A percentile compares a stretch with the other conserved stretches of the same genome.
Conservation (phyloP, 2,329 filamentous ascomycete genomes). For the Diaporthe citrichinensis region DNA sequence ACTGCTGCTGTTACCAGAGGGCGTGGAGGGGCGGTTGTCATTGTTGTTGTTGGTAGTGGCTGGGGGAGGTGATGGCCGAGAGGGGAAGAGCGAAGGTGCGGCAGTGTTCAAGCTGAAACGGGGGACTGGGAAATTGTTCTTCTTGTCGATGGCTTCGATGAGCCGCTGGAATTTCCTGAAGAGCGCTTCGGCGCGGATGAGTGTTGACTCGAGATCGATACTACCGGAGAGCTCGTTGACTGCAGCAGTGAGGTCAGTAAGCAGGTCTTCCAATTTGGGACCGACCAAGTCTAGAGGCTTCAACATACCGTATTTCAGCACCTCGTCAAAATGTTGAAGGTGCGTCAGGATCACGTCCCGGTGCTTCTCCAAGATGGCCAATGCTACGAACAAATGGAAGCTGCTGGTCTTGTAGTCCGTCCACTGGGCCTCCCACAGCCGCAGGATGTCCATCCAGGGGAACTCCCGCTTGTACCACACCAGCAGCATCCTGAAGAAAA, state of each 20-base stretch:
- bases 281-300: neutral
- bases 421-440: constrained; percentile 94
- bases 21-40: constrained; percentile 37
- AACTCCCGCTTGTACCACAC: constrained; percentile 99
- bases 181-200: constrained; percentile 89
- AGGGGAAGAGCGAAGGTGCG: neutral
- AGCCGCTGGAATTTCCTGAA: constrained; percentile 90
- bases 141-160: constrained; percentile 93
- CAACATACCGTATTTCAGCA: constrained; percentile 89
- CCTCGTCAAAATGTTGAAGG: constrained; percentile 94
- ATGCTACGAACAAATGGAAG: constrained; percentile 94
- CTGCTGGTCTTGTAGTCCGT: constrained; percentile 90
- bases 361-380: constrained; percentile 96
- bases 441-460: constrained; percentile 86
- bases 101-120: constrained; percentile 46
- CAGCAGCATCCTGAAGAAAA: constrained; percentile 98
- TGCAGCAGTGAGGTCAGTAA: constrained; percentile 52
- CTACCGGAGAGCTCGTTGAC: constrained; percentile 96
- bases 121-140: constrained; percentile 82
- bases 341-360: constrained; percentile 97
- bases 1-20: constrained; percentile 29
- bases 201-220: constrained; percentile 89
- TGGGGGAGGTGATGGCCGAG: neutral
- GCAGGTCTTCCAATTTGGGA: constrained; percentile 33
- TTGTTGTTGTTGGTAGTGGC: neutral